Evolutionary conservation across 2,329 filamentous ascomycete genomes (phyloP).

Genomic region (Chrysosporium keratinophilum): DNA sequence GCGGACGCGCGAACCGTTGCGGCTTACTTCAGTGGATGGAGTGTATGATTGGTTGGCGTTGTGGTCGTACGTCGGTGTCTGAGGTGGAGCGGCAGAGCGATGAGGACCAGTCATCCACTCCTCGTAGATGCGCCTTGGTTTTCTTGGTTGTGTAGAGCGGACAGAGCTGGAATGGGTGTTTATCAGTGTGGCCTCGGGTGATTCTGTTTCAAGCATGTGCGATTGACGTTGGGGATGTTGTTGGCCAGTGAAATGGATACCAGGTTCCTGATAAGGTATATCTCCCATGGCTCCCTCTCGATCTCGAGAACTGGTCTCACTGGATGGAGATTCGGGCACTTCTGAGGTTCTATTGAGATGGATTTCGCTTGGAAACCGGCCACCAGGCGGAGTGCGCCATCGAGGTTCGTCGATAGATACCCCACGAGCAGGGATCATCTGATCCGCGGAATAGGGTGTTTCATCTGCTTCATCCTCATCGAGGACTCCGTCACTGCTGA

Average conservation of each 20-base stretch:
- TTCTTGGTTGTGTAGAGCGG: constrained; percentile 1
- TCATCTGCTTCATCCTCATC: constrained; percentile 63
- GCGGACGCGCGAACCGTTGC: constrained; percentile 12
- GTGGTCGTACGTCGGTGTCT: neutral
- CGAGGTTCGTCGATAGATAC: constrained; percentile 27
- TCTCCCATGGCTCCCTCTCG: neutral
- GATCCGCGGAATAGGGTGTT: constrained; percentile 54
- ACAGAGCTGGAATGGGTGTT: neutral
- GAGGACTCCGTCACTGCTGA: constrained; percentile 65
- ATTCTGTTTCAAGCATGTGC: neutral
- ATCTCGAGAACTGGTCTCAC: constrained; percentile 25
- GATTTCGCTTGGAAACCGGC: constrained; percentile 91
- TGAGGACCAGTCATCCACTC: constrained; percentile 2
- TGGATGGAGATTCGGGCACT: constrained; percentile 67
- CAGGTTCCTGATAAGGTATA: neutral
- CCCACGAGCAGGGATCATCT: constrained; percentile 29
- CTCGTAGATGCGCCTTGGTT: constrained; percentile 2
- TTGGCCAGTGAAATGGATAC: neutral
- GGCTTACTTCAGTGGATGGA: neutral
- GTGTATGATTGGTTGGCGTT: neutral
- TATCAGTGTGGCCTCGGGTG: neutral
- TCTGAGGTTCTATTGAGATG: constrained; percentile 79
- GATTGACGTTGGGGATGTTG: neutral
- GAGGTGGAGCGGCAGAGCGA: neutral
- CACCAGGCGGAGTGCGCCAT: constrained; percentile 72